Percentiles rank a stretch among this genome's conserved stretches.
Conservation (phyloP, 768 basidiomycete species). For the Solioccasus polychromus region DNA sequence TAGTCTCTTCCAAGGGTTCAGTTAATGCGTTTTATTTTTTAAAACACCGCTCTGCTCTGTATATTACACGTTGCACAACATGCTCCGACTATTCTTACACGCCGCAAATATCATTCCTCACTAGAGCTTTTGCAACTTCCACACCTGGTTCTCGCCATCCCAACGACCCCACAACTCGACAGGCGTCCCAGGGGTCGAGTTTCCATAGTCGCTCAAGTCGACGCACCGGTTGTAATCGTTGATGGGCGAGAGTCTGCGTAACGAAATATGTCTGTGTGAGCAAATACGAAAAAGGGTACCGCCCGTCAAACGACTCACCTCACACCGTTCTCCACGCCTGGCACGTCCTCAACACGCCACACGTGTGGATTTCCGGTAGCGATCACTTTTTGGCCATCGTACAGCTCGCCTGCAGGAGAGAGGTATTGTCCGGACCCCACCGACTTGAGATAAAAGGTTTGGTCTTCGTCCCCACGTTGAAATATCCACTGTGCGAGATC, state of each 20-base stretch:
- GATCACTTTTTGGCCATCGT: constrained; percentile 41
- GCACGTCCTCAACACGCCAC: constrained; percentile 53
- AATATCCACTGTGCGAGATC: constrained; percentile 44
- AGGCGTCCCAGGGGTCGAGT: too few relatives aligned
- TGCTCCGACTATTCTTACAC: background rate
- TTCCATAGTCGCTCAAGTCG: too few relatives aligned
- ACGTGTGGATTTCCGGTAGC: constrained; percentile 34
- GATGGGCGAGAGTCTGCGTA: too few relatives aligned
- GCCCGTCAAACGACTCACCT: constrained; percentile 47
- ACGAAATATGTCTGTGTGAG: background rate
- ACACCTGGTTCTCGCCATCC: too few relatives aligned
- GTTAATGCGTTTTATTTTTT: too few relatives aligned
- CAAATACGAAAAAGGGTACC: background rate
- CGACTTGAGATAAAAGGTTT: constrained; percentile 43
- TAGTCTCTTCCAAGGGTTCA: too few relatives aligned
- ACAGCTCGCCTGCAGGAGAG: constrained; percentile 25
- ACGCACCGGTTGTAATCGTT: too few relatives aligned
- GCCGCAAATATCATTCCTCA: too few relatives aligned
- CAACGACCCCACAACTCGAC: too few relatives aligned
- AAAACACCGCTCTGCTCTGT: too few relatives aligned
- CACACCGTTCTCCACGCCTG: constrained; percentile 33
- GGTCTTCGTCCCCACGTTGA: constrained; percentile 18
- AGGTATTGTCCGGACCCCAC: constrained; percentile 41
- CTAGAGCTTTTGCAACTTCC: too few relatives aligned
- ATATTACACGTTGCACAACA: too few relatives aligned